phyloP scores from a whole-genome alignment of 768 basidiomycete species.

The Sporobolomyces phaffii region DNA sequence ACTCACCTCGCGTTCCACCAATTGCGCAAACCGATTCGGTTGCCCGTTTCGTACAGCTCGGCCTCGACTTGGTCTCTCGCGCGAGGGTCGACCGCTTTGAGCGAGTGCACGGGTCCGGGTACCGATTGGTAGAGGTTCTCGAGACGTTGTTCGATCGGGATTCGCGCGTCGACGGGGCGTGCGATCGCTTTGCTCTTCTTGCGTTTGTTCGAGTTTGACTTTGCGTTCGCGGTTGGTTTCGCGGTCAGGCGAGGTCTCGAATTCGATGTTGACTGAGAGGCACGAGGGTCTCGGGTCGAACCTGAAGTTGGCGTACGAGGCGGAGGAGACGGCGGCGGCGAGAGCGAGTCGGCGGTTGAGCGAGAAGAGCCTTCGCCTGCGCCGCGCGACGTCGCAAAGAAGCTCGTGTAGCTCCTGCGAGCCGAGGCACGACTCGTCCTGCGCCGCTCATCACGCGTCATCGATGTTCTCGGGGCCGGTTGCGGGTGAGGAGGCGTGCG shows the following conservation, averaged over 20 bases:
- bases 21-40: background rate
- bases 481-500: background rate
- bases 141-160: too few species aligned
- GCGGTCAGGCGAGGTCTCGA: background rate
- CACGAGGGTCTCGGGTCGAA: too few species aligned
- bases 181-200: too few species aligned
- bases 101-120: background rate
- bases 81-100: background rate
- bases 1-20: slow-evolving; percentile 2
- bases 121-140: background rate
- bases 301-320: background rate
- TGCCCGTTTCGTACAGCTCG: background rate
- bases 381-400: background rate
- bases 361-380: too few species aligned
- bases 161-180: too few species aligned
- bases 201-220: background rate
- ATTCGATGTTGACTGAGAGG: background rate
- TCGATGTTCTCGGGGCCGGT: background rate
- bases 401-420: slow-evolving; percentile 2
- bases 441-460: background rate
- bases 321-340: background rate
- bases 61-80: background rate
- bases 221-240: background rate
- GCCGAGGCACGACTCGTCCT: background rate
- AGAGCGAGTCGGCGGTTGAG: background rate